Evolutionary conservation across 352 stramenopile species (phyloP), one percentile per base, ranked within the genome.

Genomic region (Pythium volutum): DNA sequence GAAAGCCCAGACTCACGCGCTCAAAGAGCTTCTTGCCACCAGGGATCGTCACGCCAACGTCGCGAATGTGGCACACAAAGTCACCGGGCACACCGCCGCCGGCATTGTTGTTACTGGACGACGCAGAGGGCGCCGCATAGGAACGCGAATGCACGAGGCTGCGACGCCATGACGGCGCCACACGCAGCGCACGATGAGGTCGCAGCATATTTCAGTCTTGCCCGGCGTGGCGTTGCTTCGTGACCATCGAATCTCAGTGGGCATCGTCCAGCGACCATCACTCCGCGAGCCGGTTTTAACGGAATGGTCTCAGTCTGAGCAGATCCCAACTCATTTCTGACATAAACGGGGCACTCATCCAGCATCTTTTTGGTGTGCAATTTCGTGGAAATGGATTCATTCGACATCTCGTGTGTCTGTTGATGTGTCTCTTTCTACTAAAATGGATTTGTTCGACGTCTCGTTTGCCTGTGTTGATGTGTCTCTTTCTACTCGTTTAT

Each of bases 1-100:
- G 56, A 57, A 95, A 93, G 34, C 79, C 82, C 22, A 95, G 65
- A 58, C 79, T 90, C 54, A 93, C 73, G 52, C 73, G 76, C 55
- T 89, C 81, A 54, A 95, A 95, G 26, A 95, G 80, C 70, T 90
- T 93, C 67, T 93, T 93, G 64, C 83, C 83, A 42, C 84, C 84
- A 0, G 76, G 69, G 63, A 94, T 91, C 18, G 75, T 87, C 75
- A 94, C 70, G 47, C 85, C 81, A 2, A 92, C 82, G 64, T 86
- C 81, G 20, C 70, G 68, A 22, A 94, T 61, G 51, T 94, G 85
- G 64, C 83, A 91, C 46, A 94, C 81, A 61, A 95, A 93, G 73
- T 93, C 86, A 1, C 84, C 84, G 3, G 84, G 84, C 10, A 92
- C 76, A 46, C 86, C 86, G 10, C 86, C 84, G 20, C 84, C 82